Base-by-base conservation (phyloP, 306 rosid genomes). In the Arachis stenosperma region DNA sequence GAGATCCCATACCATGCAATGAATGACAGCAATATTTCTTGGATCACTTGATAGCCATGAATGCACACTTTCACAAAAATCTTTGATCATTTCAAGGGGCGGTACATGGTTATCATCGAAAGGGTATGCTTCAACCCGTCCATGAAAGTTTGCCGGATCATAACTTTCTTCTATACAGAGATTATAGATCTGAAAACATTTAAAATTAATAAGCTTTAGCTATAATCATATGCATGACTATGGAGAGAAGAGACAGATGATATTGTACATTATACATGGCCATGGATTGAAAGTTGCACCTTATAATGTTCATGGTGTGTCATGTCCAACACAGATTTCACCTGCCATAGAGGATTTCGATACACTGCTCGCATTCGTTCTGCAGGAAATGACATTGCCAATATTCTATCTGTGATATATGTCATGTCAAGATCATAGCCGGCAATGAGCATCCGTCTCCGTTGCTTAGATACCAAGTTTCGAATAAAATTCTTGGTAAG, bases 381-480 rank as follows among this genome's bases (percentile, higher is more conserved):
- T 0, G 99, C 89, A 41, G 99, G 99, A 78, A 94, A 94, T 5
- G 97, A 94, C 99, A 94, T 94, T 48, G 97, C 99, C 51, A 94
- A 68, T 12, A 94, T 51, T 29, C 82, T 86, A 64, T 94, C 99
- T 6, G 96, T 86, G 69, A 91, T 94, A 76, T 91, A 91, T 33
- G 99, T 81, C 99, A 94, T 94, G 85, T 94, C 99, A 71, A 94
- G 97, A 87, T 94, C 99, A 84, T 82, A 94, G n/a, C 99, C 99
- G 39, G 83, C 92, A 55, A 91, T 88, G 15, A 94, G 95, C 90
- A 94, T 91, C 70, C 99, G 84, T 79, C 99, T 74, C 50, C 99
- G 79, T 76, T 94, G 84, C 89, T 87, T 91, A 2, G 97, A 91
- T 51, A 91, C 97, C 91, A 94, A 84, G 84, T 91, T 89, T 27